These are phyloP conservation scores for Malus fusca DNA, from an alignment of 306 rosid species.

Conservation along the genomic window DNA sequence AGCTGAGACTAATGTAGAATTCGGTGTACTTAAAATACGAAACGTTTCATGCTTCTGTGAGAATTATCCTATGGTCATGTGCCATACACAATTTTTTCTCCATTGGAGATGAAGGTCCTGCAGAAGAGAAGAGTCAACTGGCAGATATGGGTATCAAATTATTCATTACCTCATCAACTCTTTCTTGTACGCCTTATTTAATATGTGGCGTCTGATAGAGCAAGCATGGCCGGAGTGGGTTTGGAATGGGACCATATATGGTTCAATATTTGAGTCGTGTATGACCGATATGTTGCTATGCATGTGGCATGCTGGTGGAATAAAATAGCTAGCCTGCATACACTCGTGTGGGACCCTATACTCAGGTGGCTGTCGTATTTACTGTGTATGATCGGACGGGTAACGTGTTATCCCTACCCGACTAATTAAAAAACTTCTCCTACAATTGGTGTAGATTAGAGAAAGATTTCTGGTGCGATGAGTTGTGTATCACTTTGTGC, in stretches of 20 bases:
- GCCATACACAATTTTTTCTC: too few relatives aligned
- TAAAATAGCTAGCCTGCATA: not conserved
- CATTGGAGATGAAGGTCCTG: not conserved
- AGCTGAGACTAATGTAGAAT: too few relatives aligned
- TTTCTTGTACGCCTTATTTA: not conserved
- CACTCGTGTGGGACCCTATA: not conserved
- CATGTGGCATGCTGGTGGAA: constrained; percentile 2
- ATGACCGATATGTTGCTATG: not conserved
- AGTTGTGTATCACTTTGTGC: not conserved
- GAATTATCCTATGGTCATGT: too few relatives aligned
- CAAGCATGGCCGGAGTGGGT: not conserved
- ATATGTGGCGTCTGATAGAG: not conserved
- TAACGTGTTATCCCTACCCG: too few relatives aligned
- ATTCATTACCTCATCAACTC: not conserved
- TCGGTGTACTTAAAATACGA: too few relatives aligned
- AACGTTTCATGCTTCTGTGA: too few relatives aligned
- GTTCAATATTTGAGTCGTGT: not conserved
- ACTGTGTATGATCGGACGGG: too few relatives aligned
- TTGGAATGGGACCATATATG: not conserved
- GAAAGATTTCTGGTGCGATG: not conserved
- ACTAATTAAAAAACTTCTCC: too few relatives aligned
- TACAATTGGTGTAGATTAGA: not conserved
- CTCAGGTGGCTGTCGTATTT: too few relatives aligned
- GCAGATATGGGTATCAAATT: constrained; percentile 4
- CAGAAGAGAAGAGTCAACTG: constrained; percentile 20